Evolutionary conservation across 192 early-diverging fungal species (phyloP).

Genomic region (Coemansia sp.): DNA sequence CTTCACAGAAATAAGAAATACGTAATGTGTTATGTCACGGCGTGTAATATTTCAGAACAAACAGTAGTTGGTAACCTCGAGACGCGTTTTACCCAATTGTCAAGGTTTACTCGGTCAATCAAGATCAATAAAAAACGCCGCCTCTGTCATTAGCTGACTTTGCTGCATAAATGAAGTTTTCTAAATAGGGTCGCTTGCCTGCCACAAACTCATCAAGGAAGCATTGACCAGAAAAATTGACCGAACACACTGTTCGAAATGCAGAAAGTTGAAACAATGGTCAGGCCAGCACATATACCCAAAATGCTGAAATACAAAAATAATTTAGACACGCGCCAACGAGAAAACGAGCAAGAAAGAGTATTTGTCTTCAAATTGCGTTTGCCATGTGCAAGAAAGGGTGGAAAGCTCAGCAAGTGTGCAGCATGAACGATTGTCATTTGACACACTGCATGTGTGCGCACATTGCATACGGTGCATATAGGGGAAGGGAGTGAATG

Average conservation of each 20-base stretch:
- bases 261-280: not conserved
- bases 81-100: no score
- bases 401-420: not conserved
- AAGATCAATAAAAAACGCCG: no score
- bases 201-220: no score
- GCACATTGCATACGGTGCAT: constrained; percentile 3
- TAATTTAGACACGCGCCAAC: not conserved
- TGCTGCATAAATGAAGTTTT: no score
- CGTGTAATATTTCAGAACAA: no score
- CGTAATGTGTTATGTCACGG: no score
- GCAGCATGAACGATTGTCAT: not conserved
- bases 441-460: not conserved
- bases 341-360: not conserved
- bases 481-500: not conserved
- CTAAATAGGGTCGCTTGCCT: no score
- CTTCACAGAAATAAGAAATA: no score
- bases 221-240: not conserved
- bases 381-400: constrained; percentile 2
- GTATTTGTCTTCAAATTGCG: not conserved
- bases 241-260: not conserved
- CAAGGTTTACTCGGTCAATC: no score
- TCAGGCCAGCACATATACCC: not conserved
- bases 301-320: not conserved
- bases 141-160: no score
- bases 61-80: no score